Conservation (phyloP, 805 yeast species). For the Debaryomyces tyrocola region DNA sequence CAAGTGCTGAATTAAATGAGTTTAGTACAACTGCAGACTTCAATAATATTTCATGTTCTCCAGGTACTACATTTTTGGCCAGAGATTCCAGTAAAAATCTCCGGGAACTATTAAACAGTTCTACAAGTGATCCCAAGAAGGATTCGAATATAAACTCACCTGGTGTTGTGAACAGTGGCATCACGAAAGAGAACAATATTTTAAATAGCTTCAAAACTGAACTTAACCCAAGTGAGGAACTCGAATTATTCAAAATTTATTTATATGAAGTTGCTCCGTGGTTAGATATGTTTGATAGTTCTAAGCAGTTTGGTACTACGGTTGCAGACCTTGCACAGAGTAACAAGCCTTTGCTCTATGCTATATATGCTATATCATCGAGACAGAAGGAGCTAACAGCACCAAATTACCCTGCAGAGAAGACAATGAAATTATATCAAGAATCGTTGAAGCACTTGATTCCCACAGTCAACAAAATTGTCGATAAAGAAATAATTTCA, state of each 20-base stretch:
- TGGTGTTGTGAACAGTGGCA: background rate
- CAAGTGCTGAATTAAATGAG: constrained; percentile 22
- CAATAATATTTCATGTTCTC: constrained; percentile 7
- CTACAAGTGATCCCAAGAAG: constrained; percentile 12
- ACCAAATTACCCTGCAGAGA: constrained; percentile 20
- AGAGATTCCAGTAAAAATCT: constrained; percentile 2
- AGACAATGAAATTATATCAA: constrained; percentile 30
- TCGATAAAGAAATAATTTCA: constrained; percentile 26
- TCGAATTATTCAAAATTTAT: constrained; percentile 29
- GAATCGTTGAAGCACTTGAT: constrained; percentile 30
- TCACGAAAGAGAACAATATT: background rate
- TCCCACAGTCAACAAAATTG: constrained; percentile 29
- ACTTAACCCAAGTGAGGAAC: constrained; percentile 16
- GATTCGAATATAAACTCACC: constrained; percentile 13
- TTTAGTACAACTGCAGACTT: constrained; percentile 8
- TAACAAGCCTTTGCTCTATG: constrained; percentile 17
- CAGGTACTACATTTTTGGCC: background rate
- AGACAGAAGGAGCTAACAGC: constrained; percentile 29
- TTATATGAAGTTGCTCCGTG: constrained; percentile 39
- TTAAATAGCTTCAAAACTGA: background rate
- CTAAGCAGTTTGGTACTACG: constrained; percentile 31
- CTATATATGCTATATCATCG: constrained; percentile 33
- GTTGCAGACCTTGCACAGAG: constrained; percentile 10
- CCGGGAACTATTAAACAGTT: background rate
- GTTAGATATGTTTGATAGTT: constrained; percentile 37